Conservation (phyloP, 495 filamentous ascomycete genomes). For the Delitschia confertaspora region DNA sequence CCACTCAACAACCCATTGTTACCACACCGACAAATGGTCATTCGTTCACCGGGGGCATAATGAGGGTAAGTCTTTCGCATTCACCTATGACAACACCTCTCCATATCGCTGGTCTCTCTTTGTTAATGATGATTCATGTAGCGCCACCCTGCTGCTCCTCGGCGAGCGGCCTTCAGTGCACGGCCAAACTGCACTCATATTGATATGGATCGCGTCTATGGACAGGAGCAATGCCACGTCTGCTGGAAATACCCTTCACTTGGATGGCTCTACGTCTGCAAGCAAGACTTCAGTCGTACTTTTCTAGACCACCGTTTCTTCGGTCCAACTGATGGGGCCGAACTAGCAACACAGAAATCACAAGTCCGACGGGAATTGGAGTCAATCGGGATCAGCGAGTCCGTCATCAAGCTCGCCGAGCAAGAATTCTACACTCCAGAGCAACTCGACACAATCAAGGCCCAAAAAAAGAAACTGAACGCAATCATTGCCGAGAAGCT, state of each 20-base stretch:
- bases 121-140: too few species aligned
- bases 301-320: neutral
- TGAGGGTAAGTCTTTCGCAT: too few species aligned
- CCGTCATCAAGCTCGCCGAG: constrained; percentile 40
- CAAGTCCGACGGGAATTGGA: constrained; percentile 17
- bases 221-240: constrained; percentile 39
- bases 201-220: constrained; percentile 49
- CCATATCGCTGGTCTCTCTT: too few species aligned
- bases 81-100: too few species aligned
- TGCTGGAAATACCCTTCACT: constrained; percentile 43
- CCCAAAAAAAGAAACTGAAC: constrained; percentile 36
- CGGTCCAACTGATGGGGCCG: too few species aligned
- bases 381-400: constrained; percentile 35
- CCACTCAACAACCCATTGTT: too few species aligned
- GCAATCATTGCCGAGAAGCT: constrained; percentile 7
- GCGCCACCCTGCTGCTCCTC: too few species aligned
- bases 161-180: too few species aligned
- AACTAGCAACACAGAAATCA: too few species aligned
- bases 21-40: too few species aligned
- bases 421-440: constrained; percentile 45
- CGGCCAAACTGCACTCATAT: constrained; percentile 50
- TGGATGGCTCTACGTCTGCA: constrained; percentile 62
- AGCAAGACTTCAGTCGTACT: constrained; percentile 40
- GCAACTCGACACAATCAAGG: constrained; percentile 36
- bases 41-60: too few species aligned